Evolutionary conservation across 2,329 filamentous ascomycete genomes (phyloP).

Genomic region (Ascochyta viciae-villosae): DNA sequence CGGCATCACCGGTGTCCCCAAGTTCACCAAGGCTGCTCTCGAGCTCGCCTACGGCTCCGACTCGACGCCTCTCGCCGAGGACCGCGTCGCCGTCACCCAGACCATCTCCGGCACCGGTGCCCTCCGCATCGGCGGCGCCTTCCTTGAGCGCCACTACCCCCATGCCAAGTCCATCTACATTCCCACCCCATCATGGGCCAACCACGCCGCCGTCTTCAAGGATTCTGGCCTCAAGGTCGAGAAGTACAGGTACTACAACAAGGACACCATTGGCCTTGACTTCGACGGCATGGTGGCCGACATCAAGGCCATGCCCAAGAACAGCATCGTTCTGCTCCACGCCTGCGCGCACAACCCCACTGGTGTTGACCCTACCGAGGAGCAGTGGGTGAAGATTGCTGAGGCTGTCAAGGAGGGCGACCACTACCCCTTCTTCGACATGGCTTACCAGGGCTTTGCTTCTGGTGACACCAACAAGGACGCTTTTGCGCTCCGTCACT

Average conservation of each 20-base stretch:
- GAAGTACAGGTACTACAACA: conserved; percentile 99
- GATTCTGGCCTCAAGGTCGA: conserved; percentile 90
- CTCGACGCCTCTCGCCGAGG: conserved; percentile 75
- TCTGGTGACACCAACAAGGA: conserved; percentile 91
- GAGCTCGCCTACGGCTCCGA: conserved; percentile 87
- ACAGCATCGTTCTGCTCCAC: conserved; percentile 91
- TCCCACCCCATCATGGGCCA: conserved; percentile 95
- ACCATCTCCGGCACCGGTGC: conserved; percentile 98
- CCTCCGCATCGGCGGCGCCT: conserved; percentile 91
- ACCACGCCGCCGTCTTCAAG: conserved; percentile 96
- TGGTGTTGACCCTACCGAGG: conserved; percentile 88
- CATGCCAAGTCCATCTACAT: conserved; percentile 96
- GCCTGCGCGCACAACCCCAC: conserved; percentile 98
- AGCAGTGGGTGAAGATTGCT: conserved; percentile 93
- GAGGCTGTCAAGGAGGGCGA: conserved; percentile 82
- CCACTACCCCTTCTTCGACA: conserved; percentile 84
- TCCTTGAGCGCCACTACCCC: conserved; percentile 90
- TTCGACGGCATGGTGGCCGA: conserved; percentile 92
- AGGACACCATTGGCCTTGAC: conserved; percentile 96
- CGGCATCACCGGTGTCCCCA: conserved; percentile 92
- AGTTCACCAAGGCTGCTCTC: conserved; percentile 92
- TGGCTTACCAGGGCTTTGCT: conserved; percentile 99
- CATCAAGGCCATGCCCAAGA: conserved; percentile 85
- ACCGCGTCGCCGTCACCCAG: conserved; percentile 89
- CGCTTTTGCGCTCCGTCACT: conserved; percentile 91